Evolutionary conservation across 2,329 filamentous ascomycete species (phyloP), one percentile per base, ranked within the genome.

Genomic region (Setomelanomma holmii): DNA sequence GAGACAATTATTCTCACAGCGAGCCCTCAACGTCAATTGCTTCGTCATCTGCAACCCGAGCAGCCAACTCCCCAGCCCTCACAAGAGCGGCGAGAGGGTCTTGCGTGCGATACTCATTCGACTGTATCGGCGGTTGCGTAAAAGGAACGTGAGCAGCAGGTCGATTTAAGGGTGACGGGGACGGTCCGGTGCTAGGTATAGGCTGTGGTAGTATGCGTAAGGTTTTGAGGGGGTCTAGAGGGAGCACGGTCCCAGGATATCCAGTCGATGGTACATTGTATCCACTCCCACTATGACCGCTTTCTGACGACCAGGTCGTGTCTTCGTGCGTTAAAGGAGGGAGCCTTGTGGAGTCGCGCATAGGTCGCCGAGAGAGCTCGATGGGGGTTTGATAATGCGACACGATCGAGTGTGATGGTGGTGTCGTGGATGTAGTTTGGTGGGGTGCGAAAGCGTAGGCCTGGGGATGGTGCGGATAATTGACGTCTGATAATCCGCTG

Each of bases 281-380:
- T 5, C 56, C 58, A 44, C 59, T 68, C 4, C 56, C 58, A 43
- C 59, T 68, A 17, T 67, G 62, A 4, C 66, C 62, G 34, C 72
- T 75, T 43, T 75, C 71, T 1, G 74, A 76, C n/a, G 75, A 77
- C 34, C 74, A 48, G 0, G 69, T 75, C 3, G 74, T 75, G 35
- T 76, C 74, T 43, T 76, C 72, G 33, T 72, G 74, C n/a, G 66
- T 66, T 27, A 77, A 64, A 11, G 65, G 58, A 17, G 75, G 75
- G 7, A 74, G 60, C 20, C 64, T 60, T 16, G 58, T 35, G 5
- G 63, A 47, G 14, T 75, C 73, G 21, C 71, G 66, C 27, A 56
- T 54, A 14, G 71, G 58, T 23, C 72, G 59, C 14, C 73, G 61
- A 14, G 72, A 69, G n/a, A 69, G 48, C 14, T 75, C 72, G 8